These are phyloP conservation scores for Penicillium samsonianum DNA, from an alignment of 495 filamentous ascomycete species.

Conservation along the genomic window DNA sequence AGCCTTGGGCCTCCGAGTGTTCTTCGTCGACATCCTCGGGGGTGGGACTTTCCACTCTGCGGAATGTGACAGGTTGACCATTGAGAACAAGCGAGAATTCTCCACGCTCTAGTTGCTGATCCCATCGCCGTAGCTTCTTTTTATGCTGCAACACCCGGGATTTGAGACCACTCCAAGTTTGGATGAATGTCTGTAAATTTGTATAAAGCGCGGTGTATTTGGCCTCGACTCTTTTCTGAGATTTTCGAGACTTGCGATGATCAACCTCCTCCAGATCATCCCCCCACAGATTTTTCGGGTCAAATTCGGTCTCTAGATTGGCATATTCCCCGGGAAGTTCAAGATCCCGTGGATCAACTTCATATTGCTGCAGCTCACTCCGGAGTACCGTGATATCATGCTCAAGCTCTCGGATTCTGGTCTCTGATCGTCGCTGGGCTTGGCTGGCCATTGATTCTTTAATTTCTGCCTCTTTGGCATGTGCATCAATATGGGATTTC, in stretches of 20 bases:
- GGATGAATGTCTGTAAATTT: constrained; percentile 27
- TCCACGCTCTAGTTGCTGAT: constrained; percentile 31
- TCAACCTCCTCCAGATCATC: constrained; percentile 28
- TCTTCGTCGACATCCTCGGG: constrained; percentile 4
- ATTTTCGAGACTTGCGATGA: constrained; percentile 12
- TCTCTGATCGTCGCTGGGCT: constrained; percentile 22
- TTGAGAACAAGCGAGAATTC: constrained; percentile 35
- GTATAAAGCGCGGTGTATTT: constrained; percentile 41
- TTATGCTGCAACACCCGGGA: constrained; percentile 38
- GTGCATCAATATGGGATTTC: constrained; percentile 30
- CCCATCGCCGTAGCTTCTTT: constrained; percentile 39
- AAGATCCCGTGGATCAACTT: constrained; percentile 16
- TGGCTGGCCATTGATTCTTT: constrained; percentile 25
- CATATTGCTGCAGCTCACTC: constrained; percentile 25
- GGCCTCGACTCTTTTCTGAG: constrained; percentile 18
- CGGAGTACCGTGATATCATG: constrained; percentile 26
- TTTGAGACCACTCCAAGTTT: constrained; percentile 33
- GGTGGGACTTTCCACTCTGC: constrained; percentile 21
- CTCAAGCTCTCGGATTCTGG: constrained; percentile 29
- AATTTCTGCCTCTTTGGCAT: constrained; percentile 24
- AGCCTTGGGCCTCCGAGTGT: constrained; percentile 1
- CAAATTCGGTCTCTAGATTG: constrained; percentile 14
- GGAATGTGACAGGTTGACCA: constrained; percentile 29
- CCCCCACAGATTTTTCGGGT: constrained; percentile 12
- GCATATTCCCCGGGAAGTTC: constrained; percentile 13